phyloP scores from a whole-genome alignment of 2,329 filamentous ascomycete species.

The Dactylellina drechsleri region DNA sequence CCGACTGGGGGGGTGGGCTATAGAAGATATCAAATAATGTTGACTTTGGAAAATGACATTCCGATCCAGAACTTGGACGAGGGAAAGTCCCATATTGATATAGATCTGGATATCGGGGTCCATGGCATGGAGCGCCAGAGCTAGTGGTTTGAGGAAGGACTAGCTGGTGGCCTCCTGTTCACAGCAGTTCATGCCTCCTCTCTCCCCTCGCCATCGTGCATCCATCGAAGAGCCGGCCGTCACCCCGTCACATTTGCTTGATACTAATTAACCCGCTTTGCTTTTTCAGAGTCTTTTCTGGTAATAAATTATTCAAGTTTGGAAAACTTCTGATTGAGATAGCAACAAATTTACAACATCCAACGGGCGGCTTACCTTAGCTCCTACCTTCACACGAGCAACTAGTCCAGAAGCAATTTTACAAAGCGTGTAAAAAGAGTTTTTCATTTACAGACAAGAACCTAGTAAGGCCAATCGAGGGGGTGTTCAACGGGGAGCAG shows the following conservation, averaged over 20 bases:
- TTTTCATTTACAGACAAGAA: background rate
- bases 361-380: conserved; percentile 39
- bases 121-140: conserved; percentile 6
- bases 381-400: background rate
- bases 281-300: conserved; percentile 12
- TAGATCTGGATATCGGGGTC: conserved; percentile 20
- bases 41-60: background rate
- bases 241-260: conserved; percentile 28
- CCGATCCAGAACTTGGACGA: conserved; percentile 15
- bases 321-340: background rate
- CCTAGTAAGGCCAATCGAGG: conserved; percentile 26
- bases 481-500: conserved; percentile 6
- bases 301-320: no score
- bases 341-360: conserved; percentile 18
- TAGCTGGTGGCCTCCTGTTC: background rate
- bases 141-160: conserved; percentile 1
- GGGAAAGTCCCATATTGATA: conserved; percentile 23
- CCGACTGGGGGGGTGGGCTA: no score
- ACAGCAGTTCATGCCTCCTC: background rate
- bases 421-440: background rate
- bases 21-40: no score
- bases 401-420: conserved; percentile 14
- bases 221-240: conserved; percentile 1
- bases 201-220: conserved; percentile 25
- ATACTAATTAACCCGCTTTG: background rate